These are phyloP conservation scores for Grosmannia serpens DNA, from an alignment of 2,329 filamentous ascomycete genomes.

Conservation along the genomic window DNA sequence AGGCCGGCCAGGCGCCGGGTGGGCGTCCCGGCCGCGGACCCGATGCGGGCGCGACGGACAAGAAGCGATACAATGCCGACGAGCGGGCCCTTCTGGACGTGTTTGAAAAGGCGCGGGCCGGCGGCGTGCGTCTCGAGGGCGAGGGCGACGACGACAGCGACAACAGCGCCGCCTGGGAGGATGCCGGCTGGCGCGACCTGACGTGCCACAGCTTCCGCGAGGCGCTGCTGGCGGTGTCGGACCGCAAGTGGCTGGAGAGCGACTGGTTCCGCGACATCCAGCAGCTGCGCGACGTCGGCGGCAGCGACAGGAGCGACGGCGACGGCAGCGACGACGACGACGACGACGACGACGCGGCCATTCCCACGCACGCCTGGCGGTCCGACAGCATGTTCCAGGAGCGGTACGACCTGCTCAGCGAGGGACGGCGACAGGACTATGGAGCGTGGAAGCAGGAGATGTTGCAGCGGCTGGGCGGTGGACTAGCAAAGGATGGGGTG, in stretches of 20 bases:
- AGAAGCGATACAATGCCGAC: conserved; percentile 32
- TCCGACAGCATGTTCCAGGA: conserved; percentile 66
- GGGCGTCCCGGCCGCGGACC: conserved; percentile 1
- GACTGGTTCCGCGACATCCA: conserved; percentile 54
- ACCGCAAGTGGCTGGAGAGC: conserved; percentile 42
- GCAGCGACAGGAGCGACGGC: conserved; percentile 11
- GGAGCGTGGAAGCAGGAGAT: conserved; percentile 52
- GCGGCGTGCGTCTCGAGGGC: background rate
- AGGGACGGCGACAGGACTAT: conserved; percentile 49
- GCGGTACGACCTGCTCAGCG: conserved; percentile 59
- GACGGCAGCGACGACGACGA: conserved; percentile 22
- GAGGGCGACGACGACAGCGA: background rate
- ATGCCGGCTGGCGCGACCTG: conserved; percentile 35
- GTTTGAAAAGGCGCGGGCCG: conserved; percentile 16
- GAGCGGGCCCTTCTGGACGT: conserved; percentile 35
- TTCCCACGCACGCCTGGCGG: conserved; percentile 30
- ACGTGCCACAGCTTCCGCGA: conserved; percentile 45
- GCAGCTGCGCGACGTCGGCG: conserved; percentile 33
- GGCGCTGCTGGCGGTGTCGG: conserved; percentile 47
- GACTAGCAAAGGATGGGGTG: background rate
- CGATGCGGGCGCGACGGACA: conserved; percentile 12
- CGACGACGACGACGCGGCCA: conserved; percentile 15
- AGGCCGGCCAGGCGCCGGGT: conserved; percentile 1
- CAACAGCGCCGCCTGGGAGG: conserved; percentile 33
- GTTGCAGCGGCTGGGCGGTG: conserved; percentile 36